Percentiles rank a stretch among this genome's conserved stretches.
Evolutionary conservation across 2,329 filamentous ascomycete species (phyloP).

Genomic region (Colletotrichum costaricense): DNA sequence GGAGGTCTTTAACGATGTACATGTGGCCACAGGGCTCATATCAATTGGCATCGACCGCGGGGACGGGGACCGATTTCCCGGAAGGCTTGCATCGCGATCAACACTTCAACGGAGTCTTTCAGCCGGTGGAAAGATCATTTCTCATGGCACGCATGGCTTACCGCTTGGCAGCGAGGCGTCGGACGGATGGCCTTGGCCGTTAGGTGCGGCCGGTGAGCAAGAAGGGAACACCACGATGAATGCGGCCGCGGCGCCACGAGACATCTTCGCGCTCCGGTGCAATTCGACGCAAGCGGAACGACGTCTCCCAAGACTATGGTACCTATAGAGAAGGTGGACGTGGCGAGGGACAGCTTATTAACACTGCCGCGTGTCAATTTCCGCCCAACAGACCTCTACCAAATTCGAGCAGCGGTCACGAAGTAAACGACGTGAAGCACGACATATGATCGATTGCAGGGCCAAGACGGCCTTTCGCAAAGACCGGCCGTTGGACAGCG

Average conservation of each 20-base stretch:
- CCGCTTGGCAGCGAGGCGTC: not conserved
- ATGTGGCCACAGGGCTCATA: not conserved
- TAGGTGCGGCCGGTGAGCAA: not conserved
- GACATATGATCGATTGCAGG: not conserved
- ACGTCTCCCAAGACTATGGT: not conserved
- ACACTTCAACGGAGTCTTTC: not conserved
- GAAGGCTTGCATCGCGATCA: not conserved
- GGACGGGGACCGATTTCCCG: not conserved
- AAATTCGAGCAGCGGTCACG: no score
- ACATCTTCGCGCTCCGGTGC: not conserved
- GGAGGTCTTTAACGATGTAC: not conserved
- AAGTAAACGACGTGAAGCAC: not conserved
- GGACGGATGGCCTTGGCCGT: not conserved
- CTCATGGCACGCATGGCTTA: not conserved
- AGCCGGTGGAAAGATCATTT: not conserved
- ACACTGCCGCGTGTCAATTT: not conserved
- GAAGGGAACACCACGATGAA: not conserved
- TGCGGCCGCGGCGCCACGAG: not conserved
- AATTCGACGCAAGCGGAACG: not conserved
- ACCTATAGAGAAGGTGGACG: not conserved
- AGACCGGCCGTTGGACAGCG: not conserved
- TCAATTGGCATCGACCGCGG: not conserved
- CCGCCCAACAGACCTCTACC: not conserved
- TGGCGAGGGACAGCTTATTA: not conserved
- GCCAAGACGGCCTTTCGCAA: not conserved